A percentile compares a stretch with the other conserved stretches of the same genome.
These are phyloP conservation scores for Xylaria hypoxylon DNA, from an alignment of 2,329 filamentous ascomycete species.

Conservation along the genomic window DNA sequence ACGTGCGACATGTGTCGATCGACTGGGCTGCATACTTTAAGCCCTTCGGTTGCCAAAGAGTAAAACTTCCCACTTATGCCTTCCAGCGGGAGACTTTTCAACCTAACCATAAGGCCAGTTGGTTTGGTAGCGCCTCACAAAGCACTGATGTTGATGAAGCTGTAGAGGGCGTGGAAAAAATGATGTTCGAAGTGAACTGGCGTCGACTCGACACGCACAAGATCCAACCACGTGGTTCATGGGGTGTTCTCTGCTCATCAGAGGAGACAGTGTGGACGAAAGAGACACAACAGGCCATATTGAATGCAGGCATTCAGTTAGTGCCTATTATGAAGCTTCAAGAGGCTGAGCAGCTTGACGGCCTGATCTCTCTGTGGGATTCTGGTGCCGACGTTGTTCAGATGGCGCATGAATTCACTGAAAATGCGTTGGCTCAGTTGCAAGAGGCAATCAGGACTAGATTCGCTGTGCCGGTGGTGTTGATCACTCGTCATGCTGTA, in stretches of 20 bases:
- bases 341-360: slow-evolving; percentile 42
- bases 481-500: slow-evolving; percentile 45
- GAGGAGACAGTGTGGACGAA: slow-evolving; percentile 22
- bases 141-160: not conserved
- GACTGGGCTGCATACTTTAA: slow-evolving; percentile 50
- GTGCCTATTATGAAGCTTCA: slow-evolving; percentile 36
- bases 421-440: slow-evolving; percentile 43
- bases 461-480: slow-evolving; percentile 42
- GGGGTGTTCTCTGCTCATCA: slow-evolving; percentile 37
- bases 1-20: slow-evolving; percentile 45
- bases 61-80: slow-evolving; percentile 50
- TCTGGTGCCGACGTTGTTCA: slow-evolving; percentile 41
- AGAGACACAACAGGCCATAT: slow-evolving; percentile 23
- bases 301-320: slow-evolving; percentile 32
- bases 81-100: slow-evolving; percentile 45
- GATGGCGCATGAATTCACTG: slow-evolving; percentile 39
- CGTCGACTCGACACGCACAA: slow-evolving; percentile 31
- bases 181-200: slow-evolving; percentile 40
- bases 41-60: slow-evolving; percentile 45
- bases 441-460: slow-evolving; percentile 41
- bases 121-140: not conserved
- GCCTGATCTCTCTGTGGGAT: slow-evolving; percentile 45
- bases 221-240: slow-evolving; percentile 25
- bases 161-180: slow-evolving; percentile 10
- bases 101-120: not conserved